phyloP scores from a whole-genome alignment of 139 green algal genomes.

The Volvox africanus region DNA sequence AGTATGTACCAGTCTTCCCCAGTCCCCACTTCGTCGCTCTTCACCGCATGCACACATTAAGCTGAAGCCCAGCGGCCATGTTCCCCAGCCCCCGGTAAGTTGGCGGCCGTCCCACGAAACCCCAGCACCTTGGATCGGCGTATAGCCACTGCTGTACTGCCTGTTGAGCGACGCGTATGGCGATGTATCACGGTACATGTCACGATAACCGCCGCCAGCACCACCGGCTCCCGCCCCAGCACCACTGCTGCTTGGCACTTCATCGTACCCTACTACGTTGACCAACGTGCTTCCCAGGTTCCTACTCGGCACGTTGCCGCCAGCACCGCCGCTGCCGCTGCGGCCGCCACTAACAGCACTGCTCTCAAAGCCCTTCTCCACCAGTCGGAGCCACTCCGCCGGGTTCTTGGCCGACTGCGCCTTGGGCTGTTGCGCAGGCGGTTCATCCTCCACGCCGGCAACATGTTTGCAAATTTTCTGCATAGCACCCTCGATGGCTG shows the following conservation, averaged over 20 bases:
- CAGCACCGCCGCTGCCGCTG: constrained; percentile 4
- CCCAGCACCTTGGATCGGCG: constrained; percentile 49
- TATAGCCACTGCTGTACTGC: constrained; percentile 53
- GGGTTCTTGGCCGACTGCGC: background rate
- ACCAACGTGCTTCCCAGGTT: constrained; percentile 67
- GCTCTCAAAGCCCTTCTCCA: constrained; percentile 51
- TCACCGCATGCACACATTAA: too few relatives aligned
- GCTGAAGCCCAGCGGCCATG: too few relatives aligned
- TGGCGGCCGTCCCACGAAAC: too few relatives aligned
- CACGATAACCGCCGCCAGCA: background rate
- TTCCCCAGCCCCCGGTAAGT: too few relatives aligned
- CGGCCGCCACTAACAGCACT: background rate
- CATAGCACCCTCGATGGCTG: constrained; percentile 82
- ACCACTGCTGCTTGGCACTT: constrained; percentile 6
- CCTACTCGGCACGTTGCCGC: constrained; percentile 16
- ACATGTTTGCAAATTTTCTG: constrained; percentile 74
- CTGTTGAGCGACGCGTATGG: constrained; percentile 44
- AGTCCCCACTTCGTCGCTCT: too few relatives aligned
- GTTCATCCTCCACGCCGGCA: constrained; percentile 79
- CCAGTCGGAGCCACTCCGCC: constrained; percentile 52
- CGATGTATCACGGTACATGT: constrained; percentile 30
- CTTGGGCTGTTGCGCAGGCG: background rate
- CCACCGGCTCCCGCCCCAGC: constrained; percentile 24
- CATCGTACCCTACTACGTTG: constrained; percentile 76
- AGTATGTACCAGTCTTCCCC: too few relatives aligned